Evolutionary conservation across 768 basidiomycete genomes (phyloP), one percentile per base, ranked within the genome.

Genomic region (Lactifluus piperatus): DNA sequence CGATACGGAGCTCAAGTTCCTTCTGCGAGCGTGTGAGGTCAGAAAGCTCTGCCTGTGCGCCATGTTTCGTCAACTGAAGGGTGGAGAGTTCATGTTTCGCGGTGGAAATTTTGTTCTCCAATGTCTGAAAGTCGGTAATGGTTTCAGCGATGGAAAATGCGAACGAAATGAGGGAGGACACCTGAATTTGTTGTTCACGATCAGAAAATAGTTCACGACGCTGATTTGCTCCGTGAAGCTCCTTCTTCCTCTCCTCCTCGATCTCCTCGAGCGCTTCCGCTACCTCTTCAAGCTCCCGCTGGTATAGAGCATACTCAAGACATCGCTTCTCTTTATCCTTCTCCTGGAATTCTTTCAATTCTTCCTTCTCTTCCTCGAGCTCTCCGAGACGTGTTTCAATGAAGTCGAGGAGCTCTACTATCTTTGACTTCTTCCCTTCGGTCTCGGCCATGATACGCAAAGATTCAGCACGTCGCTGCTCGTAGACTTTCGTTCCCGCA

Each of bases 401-500:
- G 68, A 90, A 92, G 2, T 86, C 84, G 20, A 97, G 79, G 10
- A 97, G 74, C 64, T 97, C 94, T 66, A 79, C 83, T 63, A 99
- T 97, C 72, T 97, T 98, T 14, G 81, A 76, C 9, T 93, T 85
- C 68, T 97, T 97, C 5, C 88, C 80, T 64, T 95, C 93, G 49
- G 97, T 98, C 69, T 97, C 95, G 29, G 91, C 82, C 91, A 98
- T 97, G 69, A 98, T 94, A 54, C 90, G 85, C n/a, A 94, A 76
- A 5, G 91, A 94, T 70, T 99, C 97, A 0, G 88, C 65, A 16
- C 95, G 82, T 48, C 94, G 85, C 68, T 95, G 89, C 73, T 99
- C 97, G 68, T 99, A 99, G 1, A 98, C 93, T 66, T 97, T 93
- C 0, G 97, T 99, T 3, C 97, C 97, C 0, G 95, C 97, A 0